phyloP scores from a whole-genome alignment of 2,329 filamentous ascomycete species.

The Claviceps purpurea region DNA sequence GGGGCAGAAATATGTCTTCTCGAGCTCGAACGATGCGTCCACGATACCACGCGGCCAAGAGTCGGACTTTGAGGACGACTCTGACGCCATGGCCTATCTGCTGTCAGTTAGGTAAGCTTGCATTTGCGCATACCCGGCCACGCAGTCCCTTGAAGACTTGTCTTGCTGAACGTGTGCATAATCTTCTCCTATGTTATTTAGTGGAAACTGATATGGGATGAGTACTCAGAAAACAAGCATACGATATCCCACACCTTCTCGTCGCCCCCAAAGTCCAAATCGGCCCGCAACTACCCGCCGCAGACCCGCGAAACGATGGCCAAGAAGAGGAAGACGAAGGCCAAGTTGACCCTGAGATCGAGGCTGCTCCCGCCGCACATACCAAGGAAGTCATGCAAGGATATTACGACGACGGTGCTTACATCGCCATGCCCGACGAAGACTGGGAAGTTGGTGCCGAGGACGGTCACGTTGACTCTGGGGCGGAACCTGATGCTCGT shows the following conservation, averaged over 20 bases:
- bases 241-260: slow-evolving; percentile 56
- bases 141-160: background rate
- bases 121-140: background rate
- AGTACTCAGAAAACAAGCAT: slow-evolving; percentile 59
- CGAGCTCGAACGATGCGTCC: slow-evolving; percentile 39
- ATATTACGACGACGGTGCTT: slow-evolving; percentile 68
- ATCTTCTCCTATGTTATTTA: background rate
- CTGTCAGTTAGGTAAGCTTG: slow-evolving; percentile 53
- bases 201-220: slow-evolving; percentile 34
- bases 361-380: slow-evolving; percentile 25
- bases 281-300: slow-evolving; percentile 34
- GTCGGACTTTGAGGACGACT: slow-evolving; percentile 52
- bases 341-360: slow-evolving; percentile 20
- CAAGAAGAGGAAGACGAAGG: slow-evolving; percentile 19
- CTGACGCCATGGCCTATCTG: slow-evolving; percentile 57
- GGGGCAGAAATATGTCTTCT: slow-evolving; percentile 61
- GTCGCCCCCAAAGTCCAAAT: slow-evolving; percentile 44
- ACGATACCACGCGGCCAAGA: slow-evolving; percentile 38
- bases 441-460: slow-evolving; percentile 16
- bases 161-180: slow-evolving; percentile 1
- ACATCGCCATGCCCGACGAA: slow-evolving; percentile 45
- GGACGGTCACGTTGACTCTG: slow-evolving; percentile 11
- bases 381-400: slow-evolving; percentile 42
- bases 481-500: slow-evolving; percentile 15
- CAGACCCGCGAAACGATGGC: slow-evolving; percentile 17